Percentiles rank a stretch among this genome's conserved stretches.
Evolutionary conservation across 306 rosid genomes (phyloP).

Genomic region (Castanea crenata): DNA sequence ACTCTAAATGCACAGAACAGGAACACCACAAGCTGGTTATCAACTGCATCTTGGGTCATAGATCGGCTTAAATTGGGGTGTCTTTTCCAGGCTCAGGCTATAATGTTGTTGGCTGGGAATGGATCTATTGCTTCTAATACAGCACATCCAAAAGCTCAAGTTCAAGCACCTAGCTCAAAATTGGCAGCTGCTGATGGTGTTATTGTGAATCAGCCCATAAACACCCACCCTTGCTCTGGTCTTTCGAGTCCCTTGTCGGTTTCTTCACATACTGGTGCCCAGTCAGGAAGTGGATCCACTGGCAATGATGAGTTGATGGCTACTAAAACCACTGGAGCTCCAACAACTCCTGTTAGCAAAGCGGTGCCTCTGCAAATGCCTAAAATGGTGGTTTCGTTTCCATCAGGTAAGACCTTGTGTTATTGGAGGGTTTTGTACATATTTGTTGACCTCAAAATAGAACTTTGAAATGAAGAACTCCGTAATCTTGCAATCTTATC

Average conservation of each 20-base stretch:
- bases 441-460: conserved; percentile 4
- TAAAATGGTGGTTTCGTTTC: conserved; percentile 37
- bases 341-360: conserved; percentile 52
- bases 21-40: neutral
- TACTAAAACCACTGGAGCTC: conserved; percentile 47
- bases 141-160: conserved; percentile 46
- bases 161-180: conserved; percentile 45
- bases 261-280: conserved; percentile 68
- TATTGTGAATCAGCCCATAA: conserved; percentile 44
- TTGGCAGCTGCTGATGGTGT: conserved; percentile 42
- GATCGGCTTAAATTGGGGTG: conserved; percentile 18
- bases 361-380: conserved; percentile 52
- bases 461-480: neutral
- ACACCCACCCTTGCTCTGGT: conserved; percentile 40
- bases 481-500: neutral
- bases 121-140: conserved; percentile 36
- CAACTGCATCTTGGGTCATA: conserved; percentile 6
- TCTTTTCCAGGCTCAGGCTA: conserved; percentile 78
- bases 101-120: conserved; percentile 76
- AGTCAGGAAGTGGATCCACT: conserved; percentile 75
- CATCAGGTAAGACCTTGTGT: conserved; percentile 53
- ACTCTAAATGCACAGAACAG: neutral
- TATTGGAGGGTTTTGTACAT: neutral
- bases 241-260: conserved; percentile 74
- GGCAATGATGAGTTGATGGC: conserved; percentile 70